Evolutionary conservation across 2,329 filamentous ascomycete genomes (phyloP).

Genomic region (Diaporthe caulivora): DNA sequence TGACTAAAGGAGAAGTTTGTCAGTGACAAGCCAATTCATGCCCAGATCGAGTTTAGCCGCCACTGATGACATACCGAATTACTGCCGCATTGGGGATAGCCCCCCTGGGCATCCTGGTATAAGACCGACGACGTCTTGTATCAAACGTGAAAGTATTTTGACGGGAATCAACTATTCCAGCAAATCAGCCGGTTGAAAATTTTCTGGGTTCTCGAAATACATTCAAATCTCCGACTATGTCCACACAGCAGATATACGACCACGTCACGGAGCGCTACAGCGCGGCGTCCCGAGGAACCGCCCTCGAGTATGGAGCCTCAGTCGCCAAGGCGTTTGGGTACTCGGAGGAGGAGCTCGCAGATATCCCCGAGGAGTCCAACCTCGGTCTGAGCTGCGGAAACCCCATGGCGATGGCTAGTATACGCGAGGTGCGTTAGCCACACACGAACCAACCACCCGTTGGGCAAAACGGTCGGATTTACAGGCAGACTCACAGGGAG

Average conservation of each 20-base stretch:
- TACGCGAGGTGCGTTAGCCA: slow-evolving; percentile 54
- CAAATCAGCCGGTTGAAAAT: fast-evolving
- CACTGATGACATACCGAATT: slow-evolving; percentile 30
- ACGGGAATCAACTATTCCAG: neutral
- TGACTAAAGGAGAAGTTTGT: slow-evolving; percentile 30
- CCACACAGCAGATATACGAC: slow-evolving; percentile 50
- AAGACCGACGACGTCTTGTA: neutral
- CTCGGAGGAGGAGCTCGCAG: slow-evolving; percentile 58
- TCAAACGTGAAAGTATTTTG: neutral
- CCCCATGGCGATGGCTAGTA: slow-evolving; percentile 60
- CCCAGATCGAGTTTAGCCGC: slow-evolving; percentile 37
- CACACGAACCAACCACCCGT: neutral
- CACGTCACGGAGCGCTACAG: slow-evolving; percentile 53
- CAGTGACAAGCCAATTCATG: slow-evolving; percentile 43
- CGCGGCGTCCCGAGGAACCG: slow-evolving; percentile 46
- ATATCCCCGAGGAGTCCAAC: slow-evolving; percentile 61
- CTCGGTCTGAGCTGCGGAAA: slow-evolving; percentile 68
- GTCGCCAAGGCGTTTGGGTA: slow-evolving; percentile 68
- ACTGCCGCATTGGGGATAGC: slow-evolving; percentile 17
- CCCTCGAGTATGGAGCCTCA: slow-evolving; percentile 50
- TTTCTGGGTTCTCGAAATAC: neutral
- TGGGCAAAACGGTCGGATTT: neutral
- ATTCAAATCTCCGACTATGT: slow-evolving; percentile 38
- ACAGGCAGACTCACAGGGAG: slow-evolving; percentile 54
- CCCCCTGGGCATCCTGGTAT: neutral